A percentile compares a stretch with the other conserved stretches of the same genome.
phyloP scores from a whole-genome alignment of 208 protist genomes.

The Strigomonas culicis region DNA sequence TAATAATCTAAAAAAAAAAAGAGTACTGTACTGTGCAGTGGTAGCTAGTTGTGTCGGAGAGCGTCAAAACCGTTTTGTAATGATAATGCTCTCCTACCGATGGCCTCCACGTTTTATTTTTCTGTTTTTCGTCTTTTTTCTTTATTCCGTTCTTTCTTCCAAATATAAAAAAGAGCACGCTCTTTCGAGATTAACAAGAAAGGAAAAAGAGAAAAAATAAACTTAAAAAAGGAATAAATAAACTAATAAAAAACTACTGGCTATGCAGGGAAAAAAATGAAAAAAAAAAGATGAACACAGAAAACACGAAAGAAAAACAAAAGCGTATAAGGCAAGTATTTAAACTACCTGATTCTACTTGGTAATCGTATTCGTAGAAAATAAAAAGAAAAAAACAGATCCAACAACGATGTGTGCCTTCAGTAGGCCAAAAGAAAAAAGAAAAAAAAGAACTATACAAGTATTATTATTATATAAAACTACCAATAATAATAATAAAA shows the following conservation, averaged over 20 bases:
- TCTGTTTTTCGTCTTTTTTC: not conserved
- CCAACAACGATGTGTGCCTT: not conserved
- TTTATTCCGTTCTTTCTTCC: not conserved
- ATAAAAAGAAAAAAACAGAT: not conserved
- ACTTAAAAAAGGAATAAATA: not conserved
- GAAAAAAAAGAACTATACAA: not conserved
- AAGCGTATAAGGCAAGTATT: no score
- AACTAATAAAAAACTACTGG: not conserved
- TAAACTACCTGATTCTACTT: no score
- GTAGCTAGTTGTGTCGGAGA: no score
- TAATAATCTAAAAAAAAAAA: no score
- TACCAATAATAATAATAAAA: not conserved
- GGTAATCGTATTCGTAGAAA: not conserved
- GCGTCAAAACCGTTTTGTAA: no score
- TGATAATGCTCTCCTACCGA: no score
- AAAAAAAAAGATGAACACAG: not conserved
- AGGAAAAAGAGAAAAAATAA: not conserved
- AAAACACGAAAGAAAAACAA: slow-evolving; percentile 1
- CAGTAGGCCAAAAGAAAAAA: slow-evolving; percentile 11
- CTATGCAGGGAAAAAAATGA: not conserved
- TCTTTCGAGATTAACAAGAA: not conserved
- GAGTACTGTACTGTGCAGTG: no score
- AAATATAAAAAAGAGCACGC: not conserved
- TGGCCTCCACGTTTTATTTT: no score
- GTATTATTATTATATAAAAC: not conserved